These are phyloP conservation scores for Cordyceps cicadae DNA, from an alignment of 2,329 filamentous ascomycete genomes.

Conservation along the genomic window DNA sequence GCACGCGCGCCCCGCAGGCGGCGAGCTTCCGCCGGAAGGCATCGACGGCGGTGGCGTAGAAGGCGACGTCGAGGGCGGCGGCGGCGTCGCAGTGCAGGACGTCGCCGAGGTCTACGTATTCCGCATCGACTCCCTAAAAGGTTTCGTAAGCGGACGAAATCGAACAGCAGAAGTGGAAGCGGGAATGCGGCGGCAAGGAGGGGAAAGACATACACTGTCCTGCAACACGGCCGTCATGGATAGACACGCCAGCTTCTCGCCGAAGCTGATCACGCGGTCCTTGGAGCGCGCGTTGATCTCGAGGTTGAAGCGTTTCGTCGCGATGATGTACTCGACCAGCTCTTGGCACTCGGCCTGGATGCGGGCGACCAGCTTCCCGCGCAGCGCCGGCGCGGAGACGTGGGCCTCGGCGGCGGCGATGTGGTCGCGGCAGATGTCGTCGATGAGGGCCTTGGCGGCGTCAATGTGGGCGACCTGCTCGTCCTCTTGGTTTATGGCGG, in stretches of 20 bases:
- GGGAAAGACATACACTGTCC: slow-evolving; percentile 47
- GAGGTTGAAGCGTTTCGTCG: slow-evolving; percentile 57
- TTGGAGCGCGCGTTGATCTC: slow-evolving; percentile 73
- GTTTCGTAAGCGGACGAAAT: slow-evolving; percentile 15
- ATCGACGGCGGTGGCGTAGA: slow-evolving; percentile 58
- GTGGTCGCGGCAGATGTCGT: slow-evolving; percentile 77
- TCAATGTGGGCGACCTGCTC: slow-evolving; percentile 46
- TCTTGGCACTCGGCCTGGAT: slow-evolving; percentile 74
- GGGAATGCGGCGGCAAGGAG: neutral
- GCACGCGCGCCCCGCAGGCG: slow-evolving; percentile 59
- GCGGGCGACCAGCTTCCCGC: slow-evolving; percentile 50
- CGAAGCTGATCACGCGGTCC: slow-evolving; percentile 86
- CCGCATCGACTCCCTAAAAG: slow-evolving; percentile 62
- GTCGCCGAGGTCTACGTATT: slow-evolving; percentile 85
- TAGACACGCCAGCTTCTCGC: slow-evolving; percentile 89
- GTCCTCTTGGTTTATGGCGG: slow-evolving; percentile 43
- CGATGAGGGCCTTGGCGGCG: slow-evolving; percentile 66
- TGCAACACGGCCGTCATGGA: slow-evolving; percentile 81
- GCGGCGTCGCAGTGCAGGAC: slow-evolving; percentile 60
- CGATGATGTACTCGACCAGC: slow-evolving; percentile 64
- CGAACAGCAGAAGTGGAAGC: too few relatives aligned
- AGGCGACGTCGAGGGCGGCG: slow-evolving; percentile 54
- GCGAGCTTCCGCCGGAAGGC: slow-evolving; percentile 56
- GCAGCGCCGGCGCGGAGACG: slow-evolving; percentile 49
- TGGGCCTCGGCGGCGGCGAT: slow-evolving; percentile 59